Evolutionary conservation across 2,329 filamentous ascomycete species (phyloP).

Genomic region (Didymella exigua): DNA sequence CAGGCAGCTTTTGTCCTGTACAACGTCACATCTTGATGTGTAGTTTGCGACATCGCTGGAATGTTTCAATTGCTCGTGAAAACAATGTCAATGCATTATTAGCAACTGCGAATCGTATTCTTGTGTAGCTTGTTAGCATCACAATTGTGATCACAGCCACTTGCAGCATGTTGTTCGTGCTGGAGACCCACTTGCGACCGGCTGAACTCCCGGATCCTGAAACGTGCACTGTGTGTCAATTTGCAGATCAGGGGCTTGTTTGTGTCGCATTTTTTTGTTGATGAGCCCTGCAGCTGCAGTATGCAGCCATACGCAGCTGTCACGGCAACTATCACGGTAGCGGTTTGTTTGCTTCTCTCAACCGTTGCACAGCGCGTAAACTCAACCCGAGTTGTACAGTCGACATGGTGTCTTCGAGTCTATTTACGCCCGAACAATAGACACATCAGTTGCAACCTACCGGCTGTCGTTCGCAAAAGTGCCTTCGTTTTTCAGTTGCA

Average conservation of each 20-base stretch:
- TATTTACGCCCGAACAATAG: background rate
- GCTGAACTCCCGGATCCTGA: constrained; percentile 5
- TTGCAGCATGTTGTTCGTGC: background rate
- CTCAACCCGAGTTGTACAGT: background rate
- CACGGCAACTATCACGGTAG: background rate
- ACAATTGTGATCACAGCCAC: constrained; percentile 14
- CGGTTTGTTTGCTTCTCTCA: background rate
- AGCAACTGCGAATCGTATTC: background rate
- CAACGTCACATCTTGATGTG: background rate
- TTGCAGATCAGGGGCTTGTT: constrained; percentile 14
- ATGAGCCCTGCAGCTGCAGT: constrained; percentile 11
- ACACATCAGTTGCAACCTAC: background rate
- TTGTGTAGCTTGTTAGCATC: background rate
- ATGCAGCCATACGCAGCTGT: background rate
- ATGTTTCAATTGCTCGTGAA: background rate
- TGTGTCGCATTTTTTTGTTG: constrained; percentile 2
- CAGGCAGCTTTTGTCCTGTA: background rate
- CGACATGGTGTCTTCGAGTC: background rate
- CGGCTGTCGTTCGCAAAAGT: background rate
- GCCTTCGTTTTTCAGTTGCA: too few species aligned
- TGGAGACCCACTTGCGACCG: constrained; percentile 4
- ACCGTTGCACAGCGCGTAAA: background rate
- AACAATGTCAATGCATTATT: background rate
- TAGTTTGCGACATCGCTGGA: background rate
- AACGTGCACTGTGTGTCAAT: constrained; percentile 7